These are phyloP conservation scores for Elsinoe arachidis DNA, from an alignment of 2,329 filamentous ascomycete species.

Conservation along the genomic window DNA sequence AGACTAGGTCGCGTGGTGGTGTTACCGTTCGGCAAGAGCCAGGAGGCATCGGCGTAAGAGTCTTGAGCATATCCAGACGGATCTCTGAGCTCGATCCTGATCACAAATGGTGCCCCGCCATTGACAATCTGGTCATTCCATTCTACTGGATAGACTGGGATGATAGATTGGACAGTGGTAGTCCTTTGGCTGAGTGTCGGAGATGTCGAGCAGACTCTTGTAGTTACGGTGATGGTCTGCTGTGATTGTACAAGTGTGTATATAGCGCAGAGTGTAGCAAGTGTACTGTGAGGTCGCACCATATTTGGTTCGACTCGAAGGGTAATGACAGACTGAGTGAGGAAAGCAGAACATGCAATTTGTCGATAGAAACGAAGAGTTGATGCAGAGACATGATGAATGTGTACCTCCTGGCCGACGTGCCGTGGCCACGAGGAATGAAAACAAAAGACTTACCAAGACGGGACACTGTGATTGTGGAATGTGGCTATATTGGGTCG, in stretches of 20 bases:
- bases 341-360: not conserved
- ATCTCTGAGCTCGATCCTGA: conserved; percentile 23
- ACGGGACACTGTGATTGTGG: conserved; percentile 2
- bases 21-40: conserved; percentile 26
- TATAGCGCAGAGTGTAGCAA: conserved; percentile 8
- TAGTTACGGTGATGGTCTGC: conserved; percentile 16
- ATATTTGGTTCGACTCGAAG: not conserved
- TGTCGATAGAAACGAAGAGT: not conserved
- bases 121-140: conserved; percentile 24
- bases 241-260: conserved; percentile 8
- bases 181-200: conserved; percentile 12
- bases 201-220: conserved; percentile 14
- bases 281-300: conserved; percentile 1
- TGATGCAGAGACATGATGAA: not conserved
- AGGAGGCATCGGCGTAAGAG: conserved; percentile 17
- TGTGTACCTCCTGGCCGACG: not conserved
- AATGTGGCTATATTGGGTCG: conserved; percentile 1
- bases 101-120: conserved; percentile 25
- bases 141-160: conserved; percentile 23
- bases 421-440: conserved; percentile 7
- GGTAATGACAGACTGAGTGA: conserved; percentile 11
- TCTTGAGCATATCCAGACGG: conserved; percentile 12
- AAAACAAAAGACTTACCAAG: conserved; percentile 12
- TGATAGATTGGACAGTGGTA: conserved; percentile 24
- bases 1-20: conserved; percentile 24